These are phyloP conservation scores for Verticillium albo-atrum DNA, from an alignment of 2,329 filamentous ascomycete genomes.

Conservation along the genomic window DNA sequence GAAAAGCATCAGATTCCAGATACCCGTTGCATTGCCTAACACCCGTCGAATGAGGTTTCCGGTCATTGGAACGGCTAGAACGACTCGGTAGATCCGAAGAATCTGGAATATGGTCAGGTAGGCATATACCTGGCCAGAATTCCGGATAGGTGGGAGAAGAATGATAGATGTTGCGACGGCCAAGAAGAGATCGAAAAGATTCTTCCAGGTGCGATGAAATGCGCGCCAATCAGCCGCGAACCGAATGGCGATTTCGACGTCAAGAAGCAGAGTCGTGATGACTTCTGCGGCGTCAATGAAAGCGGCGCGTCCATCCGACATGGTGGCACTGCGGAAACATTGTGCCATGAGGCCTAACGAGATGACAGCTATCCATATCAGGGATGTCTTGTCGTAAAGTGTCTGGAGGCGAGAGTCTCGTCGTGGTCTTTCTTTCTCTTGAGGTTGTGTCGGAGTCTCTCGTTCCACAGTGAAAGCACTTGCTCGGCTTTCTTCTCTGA, in stretches of 20 bases:
- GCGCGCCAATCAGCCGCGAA: conserved; percentile 74
- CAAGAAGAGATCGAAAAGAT: conserved; percentile 75
- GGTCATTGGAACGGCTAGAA: conserved; percentile 83
- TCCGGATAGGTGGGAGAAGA: conserved; percentile 73
- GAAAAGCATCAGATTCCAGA: conserved; percentile 91
- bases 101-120: conserved; percentile 95
- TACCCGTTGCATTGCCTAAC: conserved; percentile 85
- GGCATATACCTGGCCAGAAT: conserved; percentile 68
- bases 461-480: conserved; percentile 86
- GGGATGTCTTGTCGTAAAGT: conserved; percentile 68
- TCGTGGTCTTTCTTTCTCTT: conserved; percentile 18
- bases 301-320: conserved; percentile 54
- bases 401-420: conserved; percentile 55
- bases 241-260: conserved; percentile 78
- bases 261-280: conserved; percentile 70
- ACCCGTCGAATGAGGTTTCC: conserved; percentile 82
- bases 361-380: conserved; percentile 79
- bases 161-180: conserved; percentile 82
- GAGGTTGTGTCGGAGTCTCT: conserved; percentile 31
- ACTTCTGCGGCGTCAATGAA: conserved; percentile 73
- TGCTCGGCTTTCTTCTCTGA: conserved; percentile 89
- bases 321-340: conserved; percentile 69
- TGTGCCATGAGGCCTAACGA: conserved; percentile 75
- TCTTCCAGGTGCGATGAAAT: conserved; percentile 71
- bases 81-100: conserved; percentile 83